These are phyloP conservation scores for Stentor coeruleus DNA, from an alignment of 73 alveolate species.

Conservation along the genomic window DNA sequence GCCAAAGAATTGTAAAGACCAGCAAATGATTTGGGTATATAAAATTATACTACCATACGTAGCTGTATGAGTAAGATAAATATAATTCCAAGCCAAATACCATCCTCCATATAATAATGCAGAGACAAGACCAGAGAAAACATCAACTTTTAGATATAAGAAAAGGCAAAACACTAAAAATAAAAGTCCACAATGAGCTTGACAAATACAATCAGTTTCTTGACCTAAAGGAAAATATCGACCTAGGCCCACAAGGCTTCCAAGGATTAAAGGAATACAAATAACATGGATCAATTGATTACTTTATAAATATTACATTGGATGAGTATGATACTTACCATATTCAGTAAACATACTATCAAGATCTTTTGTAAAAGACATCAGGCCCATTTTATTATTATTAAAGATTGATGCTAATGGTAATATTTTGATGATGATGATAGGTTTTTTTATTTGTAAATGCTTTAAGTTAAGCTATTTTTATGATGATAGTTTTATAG, in stretches of 20 bases:
- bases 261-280: conserved; percentile 28
- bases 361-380: neutral
- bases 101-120: neutral
- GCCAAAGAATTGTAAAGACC: conserved; percentile 38
- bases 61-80: neutral
- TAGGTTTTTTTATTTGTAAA: too few species aligned
- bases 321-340: conserved; percentile 12
- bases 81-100: neutral
- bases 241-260: neutral
- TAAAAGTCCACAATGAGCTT: conserved; percentile 19
- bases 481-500: too few species aligned
- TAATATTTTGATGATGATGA: too few species aligned
- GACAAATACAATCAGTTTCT: neutral
- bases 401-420: too few species aligned
- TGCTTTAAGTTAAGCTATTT: too few species aligned
- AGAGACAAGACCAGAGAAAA: conserved; percentile 5
- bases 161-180: neutral
- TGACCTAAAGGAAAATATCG: conserved; percentile 9
- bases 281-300: conserved; percentile 30
- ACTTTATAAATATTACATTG: conserved; percentile 9
- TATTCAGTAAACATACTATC: neutral
- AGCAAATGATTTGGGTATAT: conserved; percentile 3
- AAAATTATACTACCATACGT: conserved; percentile 4
- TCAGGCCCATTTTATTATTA: conserved; percentile 9
- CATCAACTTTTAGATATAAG: conserved; percentile 21